Evolutionary conservation across 2,329 filamentous ascomycete species (phyloP).

Genomic region (Teratosphaeria gauchensis): DNA sequence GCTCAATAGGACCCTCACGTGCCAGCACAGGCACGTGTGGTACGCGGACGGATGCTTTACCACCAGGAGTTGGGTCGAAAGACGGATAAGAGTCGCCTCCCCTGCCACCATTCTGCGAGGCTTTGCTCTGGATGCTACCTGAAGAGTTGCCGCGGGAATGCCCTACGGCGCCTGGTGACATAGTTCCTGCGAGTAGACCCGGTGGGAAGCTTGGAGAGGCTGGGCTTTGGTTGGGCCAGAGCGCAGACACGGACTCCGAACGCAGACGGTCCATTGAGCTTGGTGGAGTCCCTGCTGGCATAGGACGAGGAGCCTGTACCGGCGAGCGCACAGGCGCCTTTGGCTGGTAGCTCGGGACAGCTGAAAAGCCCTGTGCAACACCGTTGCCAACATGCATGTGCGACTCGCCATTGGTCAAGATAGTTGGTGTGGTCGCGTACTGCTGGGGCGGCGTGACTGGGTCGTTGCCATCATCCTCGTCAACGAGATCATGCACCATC

Average conservation of each 20-base stretch:
- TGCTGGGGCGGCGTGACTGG: conserved; percentile 39
- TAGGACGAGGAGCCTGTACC: not conserved
- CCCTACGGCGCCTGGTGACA: conserved; percentile 10
- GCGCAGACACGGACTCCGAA: conserved; percentile 20
- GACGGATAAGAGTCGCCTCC: conserved; percentile 18
- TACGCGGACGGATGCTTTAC: conserved; percentile 4
- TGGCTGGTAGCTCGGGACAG: conserved; percentile 23
- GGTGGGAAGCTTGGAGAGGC: conserved; percentile 18
- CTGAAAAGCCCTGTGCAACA: conserved; percentile 28
- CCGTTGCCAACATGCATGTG: conserved; percentile 7
- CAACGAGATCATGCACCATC: conserved; percentile 51
- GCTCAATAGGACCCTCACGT: not conserved
- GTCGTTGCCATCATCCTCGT: conserved; percentile 35
- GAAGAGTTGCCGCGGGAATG: conserved; percentile 37
- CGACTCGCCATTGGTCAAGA: conserved; percentile 31
- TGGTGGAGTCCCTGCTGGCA: conserved; percentile 3
- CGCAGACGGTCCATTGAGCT: conserved; percentile 16
- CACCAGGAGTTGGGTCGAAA: conserved; percentile 11
- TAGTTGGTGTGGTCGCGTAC: conserved; percentile 12
- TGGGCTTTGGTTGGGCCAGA: conserved; percentile 25
- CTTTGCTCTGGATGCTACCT: conserved; percentile 30
- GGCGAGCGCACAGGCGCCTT: conserved; percentile 4
- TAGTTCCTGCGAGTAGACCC: conserved; percentile 19
- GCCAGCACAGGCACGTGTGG: conserved; percentile 3
- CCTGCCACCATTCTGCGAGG: conserved; percentile 17